Evolutionary conservation across 805 yeast species (phyloP).

Genomic region (Jamesozyma spencerorum): DNA sequence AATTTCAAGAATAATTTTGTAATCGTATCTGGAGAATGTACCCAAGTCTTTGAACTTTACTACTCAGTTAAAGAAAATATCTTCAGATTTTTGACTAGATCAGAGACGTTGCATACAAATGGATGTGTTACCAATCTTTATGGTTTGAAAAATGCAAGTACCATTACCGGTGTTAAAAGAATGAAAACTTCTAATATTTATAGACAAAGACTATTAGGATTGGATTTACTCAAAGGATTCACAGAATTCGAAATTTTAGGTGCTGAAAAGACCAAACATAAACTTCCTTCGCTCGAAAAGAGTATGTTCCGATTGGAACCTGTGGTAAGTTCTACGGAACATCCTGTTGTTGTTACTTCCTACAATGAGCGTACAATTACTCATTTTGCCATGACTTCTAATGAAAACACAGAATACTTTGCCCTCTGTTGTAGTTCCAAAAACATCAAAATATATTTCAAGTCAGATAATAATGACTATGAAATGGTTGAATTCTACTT

Average conservation of each 20-base stretch:
- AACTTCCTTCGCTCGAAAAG: no score
- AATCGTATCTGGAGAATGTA: slow-evolving; percentile 27
- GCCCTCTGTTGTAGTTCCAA: slow-evolving; percentile 5
- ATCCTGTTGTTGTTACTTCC: slow-evolving; percentile 2
- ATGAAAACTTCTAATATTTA: not conserved
- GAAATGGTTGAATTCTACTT: slow-evolving; percentile 7
- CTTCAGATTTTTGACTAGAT: slow-evolving; percentile 21
- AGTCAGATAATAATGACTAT: slow-evolving; percentile 2
- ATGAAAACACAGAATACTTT: slow-evolving; percentile 3
- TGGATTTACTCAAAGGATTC: slow-evolving; percentile 3
- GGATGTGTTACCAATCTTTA: slow-evolving; percentile 11
- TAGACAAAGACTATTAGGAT: not conserved
- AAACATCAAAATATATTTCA: slow-evolving; percentile 4
- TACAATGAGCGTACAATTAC: slow-evolving; percentile 3
- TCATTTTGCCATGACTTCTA: not conserved
- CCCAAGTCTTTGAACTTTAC: slow-evolving; percentile 26
- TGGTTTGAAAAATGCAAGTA: not conserved
- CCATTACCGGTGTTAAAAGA: not conserved
- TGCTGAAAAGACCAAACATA: not conserved
- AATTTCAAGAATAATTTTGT: slow-evolving; percentile 25
- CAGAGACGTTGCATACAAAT: slow-evolving; percentile 14
- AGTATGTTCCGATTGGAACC: no score
- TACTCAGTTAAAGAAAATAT: slow-evolving; percentile 30
- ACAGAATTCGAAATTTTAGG: not conserved
- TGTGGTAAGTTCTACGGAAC: not conserved